A percentile compares a stretch with the other conserved stretches of the same genome.
phyloP scores from a whole-genome alignment of 495 filamentous ascomycete genomes.

The Trichoderma erinaceum region DNA sequence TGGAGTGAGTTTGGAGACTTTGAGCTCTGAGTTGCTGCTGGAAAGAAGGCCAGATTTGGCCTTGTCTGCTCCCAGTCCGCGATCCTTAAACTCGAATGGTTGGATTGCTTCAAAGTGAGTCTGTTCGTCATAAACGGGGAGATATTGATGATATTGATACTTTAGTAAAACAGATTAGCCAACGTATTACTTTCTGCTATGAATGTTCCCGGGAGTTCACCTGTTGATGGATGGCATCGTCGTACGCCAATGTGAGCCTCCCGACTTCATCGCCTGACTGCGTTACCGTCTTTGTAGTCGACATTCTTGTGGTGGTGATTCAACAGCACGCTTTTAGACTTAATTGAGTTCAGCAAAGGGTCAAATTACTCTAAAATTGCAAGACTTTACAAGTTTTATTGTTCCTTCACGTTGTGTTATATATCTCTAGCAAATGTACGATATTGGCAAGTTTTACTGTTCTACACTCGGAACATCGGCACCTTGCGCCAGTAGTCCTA shows the following conservation, averaged over 20 bases:
- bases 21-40: slow-evolving; percentile 27
- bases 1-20: slow-evolving; percentile 56
- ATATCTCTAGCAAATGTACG: not conserved
- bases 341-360: no score
- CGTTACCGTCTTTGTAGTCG: slow-evolving; percentile 1
- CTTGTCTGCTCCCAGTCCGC: slow-evolving; percentile 51
- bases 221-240: slow-evolving; percentile 25
- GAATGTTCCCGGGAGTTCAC: not conserved
- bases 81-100: slow-evolving; percentile 54
- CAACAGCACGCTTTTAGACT: not conserved
- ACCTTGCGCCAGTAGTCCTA: not conserved
- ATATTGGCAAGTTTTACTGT: not conserved
- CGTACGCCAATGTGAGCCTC: slow-evolving; percentile 27
- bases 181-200: not conserved
- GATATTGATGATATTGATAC: slow-evolving; percentile 55
- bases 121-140: slow-evolving; percentile 57
- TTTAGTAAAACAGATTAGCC: slow-evolving; percentile 20
- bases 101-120: slow-evolving; percentile 54
- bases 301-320: not conserved
- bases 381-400: not conserved
- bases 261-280: not conserved
- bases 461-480: not conserved
- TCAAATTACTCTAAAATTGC: no score
- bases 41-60: slow-evolving; percentile 53
- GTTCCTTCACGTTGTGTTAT: not conserved